Conservation (phyloP, 23 red algal genomes). For the Chondrus crispus region DNA sequence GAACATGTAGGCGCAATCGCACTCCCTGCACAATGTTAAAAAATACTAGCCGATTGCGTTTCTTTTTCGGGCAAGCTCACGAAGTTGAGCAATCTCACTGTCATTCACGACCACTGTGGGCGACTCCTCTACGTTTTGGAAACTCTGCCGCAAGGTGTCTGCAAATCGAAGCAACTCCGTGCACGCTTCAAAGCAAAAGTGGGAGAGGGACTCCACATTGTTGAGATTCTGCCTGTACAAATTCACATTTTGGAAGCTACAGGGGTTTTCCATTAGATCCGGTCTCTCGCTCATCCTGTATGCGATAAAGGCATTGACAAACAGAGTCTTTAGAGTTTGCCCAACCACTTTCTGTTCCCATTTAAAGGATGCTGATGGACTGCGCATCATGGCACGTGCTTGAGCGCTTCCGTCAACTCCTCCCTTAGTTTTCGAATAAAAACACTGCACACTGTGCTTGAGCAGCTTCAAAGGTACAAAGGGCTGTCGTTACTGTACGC, state of each 20-base stretch:
- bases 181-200: not conserved
- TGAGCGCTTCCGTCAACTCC: not conserved
- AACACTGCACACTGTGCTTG: not conserved
- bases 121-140: not conserved
- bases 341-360: not conserved
- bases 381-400: not conserved
- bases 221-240: not conserved
- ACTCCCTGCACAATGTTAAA: not conserved
- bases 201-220: not conserved
- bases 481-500: not conserved
- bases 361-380: not conserved
- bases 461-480: not conserved
- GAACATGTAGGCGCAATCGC: not conserved
- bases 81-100: not conserved
- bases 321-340: not conserved
- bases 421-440: not conserved
- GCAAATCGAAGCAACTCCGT: not conserved
- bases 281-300: not conserved
- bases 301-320: not conserved
- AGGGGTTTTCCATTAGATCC: not conserved
- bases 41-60: not conserved
- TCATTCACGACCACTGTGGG: not conserved
- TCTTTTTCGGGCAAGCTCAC: not conserved
- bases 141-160: not conserved
- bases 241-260: not conserved